phyloP scores from a whole-genome alignment of 306 rosid species.

The Quercus agrifolia region DNA sequence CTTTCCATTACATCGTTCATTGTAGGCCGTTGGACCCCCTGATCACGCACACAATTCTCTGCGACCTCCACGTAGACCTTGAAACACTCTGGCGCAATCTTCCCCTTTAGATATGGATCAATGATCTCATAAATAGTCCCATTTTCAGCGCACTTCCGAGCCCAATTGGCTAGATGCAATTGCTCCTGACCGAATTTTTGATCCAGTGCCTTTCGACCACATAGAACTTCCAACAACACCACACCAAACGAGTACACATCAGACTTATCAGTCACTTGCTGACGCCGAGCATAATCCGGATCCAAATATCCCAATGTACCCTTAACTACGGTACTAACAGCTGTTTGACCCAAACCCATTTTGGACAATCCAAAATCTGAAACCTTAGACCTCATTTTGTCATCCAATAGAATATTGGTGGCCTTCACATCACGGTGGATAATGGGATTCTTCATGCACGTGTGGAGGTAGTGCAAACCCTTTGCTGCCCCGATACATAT shows the following conservation, averaged over 20 bases:
- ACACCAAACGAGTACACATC: conserved; percentile 66
- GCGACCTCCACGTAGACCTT: background rate
- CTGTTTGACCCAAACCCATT: conserved; percentile 5
- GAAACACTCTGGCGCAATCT: background rate
- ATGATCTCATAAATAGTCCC: background rate
- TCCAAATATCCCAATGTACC: conserved; percentile 43
- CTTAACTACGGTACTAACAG: conserved; percentile 41
- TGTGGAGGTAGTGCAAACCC: conserved; percentile 56
- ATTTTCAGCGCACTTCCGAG: background rate
- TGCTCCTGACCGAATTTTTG: conserved; percentile 2
- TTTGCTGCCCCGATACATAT: conserved; percentile 53
- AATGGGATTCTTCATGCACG: conserved; percentile 28
- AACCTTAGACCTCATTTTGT: conserved; percentile 27
- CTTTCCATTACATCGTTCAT: too few species aligned
- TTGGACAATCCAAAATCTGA: conserved; percentile 58
- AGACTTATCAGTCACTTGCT: conserved; percentile 36
- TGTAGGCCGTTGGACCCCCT: too few species aligned
- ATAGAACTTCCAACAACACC: conserved; percentile 44
- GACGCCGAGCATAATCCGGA: conserved; percentile 31
- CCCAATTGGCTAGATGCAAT: conserved; percentile 34
- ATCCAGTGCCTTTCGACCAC: conserved; percentile 25
- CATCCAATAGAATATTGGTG: conserved; percentile 49
- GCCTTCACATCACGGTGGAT: conserved; percentile 60
- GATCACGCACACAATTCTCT: too few species aligned
- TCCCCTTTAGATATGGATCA: background rate